Percentiles rank a stretch among this genome's conserved stretches.
Evolutionary conservation across 805 yeast species (phyloP).

Genomic region (Myxozyma nipponensis): DNA sequence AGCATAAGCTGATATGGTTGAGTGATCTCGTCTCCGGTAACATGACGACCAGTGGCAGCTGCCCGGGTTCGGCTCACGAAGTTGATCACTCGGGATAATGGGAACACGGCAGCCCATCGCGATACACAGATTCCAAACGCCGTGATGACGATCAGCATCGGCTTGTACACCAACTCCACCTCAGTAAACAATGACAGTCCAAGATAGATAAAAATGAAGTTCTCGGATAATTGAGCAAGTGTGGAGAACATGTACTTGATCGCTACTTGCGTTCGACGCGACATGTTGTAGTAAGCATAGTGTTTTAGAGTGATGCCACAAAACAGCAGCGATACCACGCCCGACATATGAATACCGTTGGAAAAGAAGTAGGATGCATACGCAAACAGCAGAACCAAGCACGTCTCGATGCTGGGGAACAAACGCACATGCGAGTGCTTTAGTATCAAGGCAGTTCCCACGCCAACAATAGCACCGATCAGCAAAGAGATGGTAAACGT

Average conservation of each 20-base stretch:
- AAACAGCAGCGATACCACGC: conserved; percentile 62
- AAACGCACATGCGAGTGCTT: conserved; percentile 92
- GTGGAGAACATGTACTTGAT: conserved; percentile 91
- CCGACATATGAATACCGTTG: conserved; percentile 99
- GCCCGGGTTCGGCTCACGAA: conserved; percentile 64
- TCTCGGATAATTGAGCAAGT: conserved; percentile 91
- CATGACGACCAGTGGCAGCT: conserved; percentile 34
- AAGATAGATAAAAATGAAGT: conserved; percentile 90
- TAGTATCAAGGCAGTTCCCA: conserved; percentile 79
- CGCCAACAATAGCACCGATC: conserved; percentile 85
- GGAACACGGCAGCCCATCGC: conserved; percentile 96
- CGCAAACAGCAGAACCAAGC: conserved; percentile 83
- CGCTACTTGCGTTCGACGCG: conserved; percentile 93
- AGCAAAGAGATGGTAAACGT: conserved; percentile 87
- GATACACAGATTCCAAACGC: conserved; percentile 85
- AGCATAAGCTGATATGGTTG: conserved; percentile 97
- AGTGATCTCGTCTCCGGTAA: conserved; percentile 79
- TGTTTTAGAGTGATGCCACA: conserved; percentile 97
- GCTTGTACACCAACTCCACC: conserved; percentile 92
- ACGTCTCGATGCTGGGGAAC: conserved; percentile 96
- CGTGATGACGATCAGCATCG: conserved; percentile 84
- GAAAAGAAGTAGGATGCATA: conserved; percentile 96
- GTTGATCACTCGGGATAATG: conserved; percentile 78
- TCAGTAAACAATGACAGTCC: conserved; percentile 95
- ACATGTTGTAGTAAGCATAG: conserved; percentile 96